Evolutionary conservation across 2,329 filamentous ascomycete genomes (phyloP).

Genomic region (Coniochaeta sp.): DNA sequence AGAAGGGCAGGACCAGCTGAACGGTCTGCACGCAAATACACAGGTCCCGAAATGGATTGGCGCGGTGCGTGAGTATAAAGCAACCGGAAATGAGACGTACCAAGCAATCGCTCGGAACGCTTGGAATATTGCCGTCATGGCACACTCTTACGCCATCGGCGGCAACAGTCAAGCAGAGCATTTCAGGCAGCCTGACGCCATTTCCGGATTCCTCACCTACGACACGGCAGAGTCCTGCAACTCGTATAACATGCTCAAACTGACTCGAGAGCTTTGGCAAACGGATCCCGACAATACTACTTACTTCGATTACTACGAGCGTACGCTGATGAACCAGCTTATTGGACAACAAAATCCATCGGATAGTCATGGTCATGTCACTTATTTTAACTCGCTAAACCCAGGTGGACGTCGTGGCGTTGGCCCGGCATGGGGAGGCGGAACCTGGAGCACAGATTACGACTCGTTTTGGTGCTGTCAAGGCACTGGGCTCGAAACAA

Average conservation of each 20-base stretch:
- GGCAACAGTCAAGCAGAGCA: conserved; percentile 47
- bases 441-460: conserved; percentile 47
- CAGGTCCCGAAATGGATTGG: conserved; percentile 49
- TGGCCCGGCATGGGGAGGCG: conserved; percentile 45
- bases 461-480: conserved; percentile 48
- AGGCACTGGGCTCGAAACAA: conserved; percentile 42
- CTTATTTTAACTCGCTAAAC: conserved; percentile 44
- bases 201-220: conserved; percentile 30
- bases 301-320: conserved; percentile 49
- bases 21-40: conserved; percentile 44
- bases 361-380: conserved; percentile 38
- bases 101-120: conserved; percentile 41
- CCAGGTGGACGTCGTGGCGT: conserved; percentile 38
- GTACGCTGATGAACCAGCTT: conserved; percentile 40
- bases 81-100: conserved; percentile 35
- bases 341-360: conserved; percentile 39
- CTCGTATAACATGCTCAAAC: conserved; percentile 50
- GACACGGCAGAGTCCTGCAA: conserved; percentile 47
- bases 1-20: conserved; percentile 32
- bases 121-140: conserved; percentile 36
- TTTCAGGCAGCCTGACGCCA: conserved; percentile 38
- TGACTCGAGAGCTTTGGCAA: conserved; percentile 43
- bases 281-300: conserved; percentile 28
- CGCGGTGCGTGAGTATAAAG: conserved; percentile 38
- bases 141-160: conserved; percentile 45